phyloP scores from a whole-genome alignment of 2,329 filamentous ascomycete genomes.

The Colletotrichum sp. region DNA sequence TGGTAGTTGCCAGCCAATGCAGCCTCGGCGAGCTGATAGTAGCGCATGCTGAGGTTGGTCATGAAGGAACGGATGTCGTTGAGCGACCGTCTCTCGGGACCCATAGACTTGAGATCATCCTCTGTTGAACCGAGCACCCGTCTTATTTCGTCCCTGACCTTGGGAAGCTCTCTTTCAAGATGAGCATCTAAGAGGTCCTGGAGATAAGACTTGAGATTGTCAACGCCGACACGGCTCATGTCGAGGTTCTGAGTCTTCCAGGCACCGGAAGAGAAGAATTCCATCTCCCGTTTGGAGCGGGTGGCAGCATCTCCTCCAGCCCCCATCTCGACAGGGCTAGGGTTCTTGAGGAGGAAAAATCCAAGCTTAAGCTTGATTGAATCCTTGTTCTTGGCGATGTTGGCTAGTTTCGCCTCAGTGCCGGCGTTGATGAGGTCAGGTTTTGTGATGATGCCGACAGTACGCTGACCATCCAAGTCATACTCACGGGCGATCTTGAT shows the following conservation, averaged over 20 bases:
- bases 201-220: constrained; percentile 49
- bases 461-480: constrained; percentile 40
- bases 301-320: constrained; percentile 37
- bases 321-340: constrained; percentile 25
- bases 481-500: constrained; percentile 2
- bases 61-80: constrained; percentile 55
- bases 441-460: constrained; percentile 64
- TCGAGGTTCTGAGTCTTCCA: constrained; percentile 39
- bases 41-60: constrained; percentile 46
- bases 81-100: constrained; percentile 47
- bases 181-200: constrained; percentile 55
- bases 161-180: constrained; percentile 47
- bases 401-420: constrained; percentile 44
- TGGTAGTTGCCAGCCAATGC: constrained; percentile 57
- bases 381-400: constrained; percentile 49
- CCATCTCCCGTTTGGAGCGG: constrained; percentile 30
- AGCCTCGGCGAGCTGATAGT: constrained; percentile 47
- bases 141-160: constrained; percentile 40
- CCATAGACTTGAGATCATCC: constrained; percentile 48
- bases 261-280: constrained; percentile 46
- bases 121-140: constrained; percentile 27
- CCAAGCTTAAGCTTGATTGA: constrained; percentile 50
- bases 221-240: constrained; percentile 48
- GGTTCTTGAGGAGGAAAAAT: constrained; percentile 58
- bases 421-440: constrained; percentile 46